Conservation (phyloP, 768 basidiomycete genomes). For the Mycena haematopus region DNA sequence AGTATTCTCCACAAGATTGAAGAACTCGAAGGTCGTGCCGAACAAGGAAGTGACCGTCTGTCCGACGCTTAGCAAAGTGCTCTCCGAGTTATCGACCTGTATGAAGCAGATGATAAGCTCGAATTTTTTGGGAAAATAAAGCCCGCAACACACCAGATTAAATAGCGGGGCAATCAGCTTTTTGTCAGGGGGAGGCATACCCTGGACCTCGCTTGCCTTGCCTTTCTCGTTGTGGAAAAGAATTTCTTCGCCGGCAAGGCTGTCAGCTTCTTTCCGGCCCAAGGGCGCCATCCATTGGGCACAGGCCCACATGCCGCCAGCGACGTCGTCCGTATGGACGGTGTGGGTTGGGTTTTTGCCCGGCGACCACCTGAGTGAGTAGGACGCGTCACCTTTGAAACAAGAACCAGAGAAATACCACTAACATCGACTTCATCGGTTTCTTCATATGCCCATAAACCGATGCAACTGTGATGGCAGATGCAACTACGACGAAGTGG, state of each 20-base stretch:
- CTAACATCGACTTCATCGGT: constrained; percentile 86
- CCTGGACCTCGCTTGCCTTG: constrained; percentile 68
- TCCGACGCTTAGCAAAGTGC: constrained; percentile 70
- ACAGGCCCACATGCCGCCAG: constrained; percentile 77
- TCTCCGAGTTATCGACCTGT: constrained; percentile 79
- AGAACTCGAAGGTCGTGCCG: constrained; percentile 82
- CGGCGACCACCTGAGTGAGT: constrained; percentile 75
- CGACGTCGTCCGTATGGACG: constrained; percentile 79
- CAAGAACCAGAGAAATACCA: constrained; percentile 8
- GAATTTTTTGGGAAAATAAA: not conserved
- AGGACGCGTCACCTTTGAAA: constrained; percentile 25
- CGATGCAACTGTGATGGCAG: constrained; percentile 75
- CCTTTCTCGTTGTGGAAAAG: constrained; percentile 74
- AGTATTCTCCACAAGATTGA: constrained; percentile 71
- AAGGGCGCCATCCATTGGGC: constrained; percentile 75
- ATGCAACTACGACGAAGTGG: constrained; percentile 54
- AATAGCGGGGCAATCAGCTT: constrained; percentile 80
- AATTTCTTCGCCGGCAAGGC: constrained; percentile 70
- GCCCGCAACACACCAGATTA: constrained; percentile 60
- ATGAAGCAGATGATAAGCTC: constrained; percentile 11
- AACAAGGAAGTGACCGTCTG: constrained; percentile 73
- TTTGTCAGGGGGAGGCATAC: constrained; percentile 59
- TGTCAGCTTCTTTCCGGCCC: constrained; percentile 69
- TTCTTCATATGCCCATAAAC: constrained; percentile 85
- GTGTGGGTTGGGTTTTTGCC: constrained; percentile 79